Evolutionary conservation across 441 rosid species (phyloP), one percentile per base, ranked within the genome.

Genomic region (Kokia cookei): DNA sequence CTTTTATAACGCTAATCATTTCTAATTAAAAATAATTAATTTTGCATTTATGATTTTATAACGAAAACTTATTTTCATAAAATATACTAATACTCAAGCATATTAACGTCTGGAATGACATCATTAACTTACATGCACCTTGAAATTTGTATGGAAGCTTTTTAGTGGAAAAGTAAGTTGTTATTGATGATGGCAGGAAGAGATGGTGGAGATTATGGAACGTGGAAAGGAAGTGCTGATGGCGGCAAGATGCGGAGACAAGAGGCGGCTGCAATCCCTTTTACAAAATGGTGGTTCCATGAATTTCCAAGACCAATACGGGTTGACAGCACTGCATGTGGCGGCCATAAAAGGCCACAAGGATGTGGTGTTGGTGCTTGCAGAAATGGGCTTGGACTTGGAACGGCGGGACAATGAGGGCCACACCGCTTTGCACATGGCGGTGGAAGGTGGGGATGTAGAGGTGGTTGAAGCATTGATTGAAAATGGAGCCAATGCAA

Each of bases 321-420:
- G 89, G 4, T 54, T 82, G 5, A 80, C 88, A 0, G 75, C 90
- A 0, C 60, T 89, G 72, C 93, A 87, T 17, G 83, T 76, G 2
- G 90, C 89, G 5, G 87, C 87, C 55, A 76, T 89, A 62, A 89
- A 86, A 66, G 88, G 90, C 7, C 78, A 79, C 76, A 75, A 24
- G 67, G 80, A 84, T 7, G 75, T 64, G 32, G 26, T 73, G 10
- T 24, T 73, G 59, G 7, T 82, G 75, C 86, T 89, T 7, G 53
- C 76, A 3, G 82, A 77, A 27, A 58, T 24, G 26, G 8, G 90
- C 86, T 3, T 70, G 67, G 83, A 81, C 3, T 43, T 87, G 37
- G 86, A 82, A 2, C 42, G 83, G 50, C 69, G 13, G 50, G 93
- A 89, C 75, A 68, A 80, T 3, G 86, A 89, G 42, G 91, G 86